Conservation (phyloP, 2,329 filamentous ascomycete genomes). For the Onygena corvina region DNA sequence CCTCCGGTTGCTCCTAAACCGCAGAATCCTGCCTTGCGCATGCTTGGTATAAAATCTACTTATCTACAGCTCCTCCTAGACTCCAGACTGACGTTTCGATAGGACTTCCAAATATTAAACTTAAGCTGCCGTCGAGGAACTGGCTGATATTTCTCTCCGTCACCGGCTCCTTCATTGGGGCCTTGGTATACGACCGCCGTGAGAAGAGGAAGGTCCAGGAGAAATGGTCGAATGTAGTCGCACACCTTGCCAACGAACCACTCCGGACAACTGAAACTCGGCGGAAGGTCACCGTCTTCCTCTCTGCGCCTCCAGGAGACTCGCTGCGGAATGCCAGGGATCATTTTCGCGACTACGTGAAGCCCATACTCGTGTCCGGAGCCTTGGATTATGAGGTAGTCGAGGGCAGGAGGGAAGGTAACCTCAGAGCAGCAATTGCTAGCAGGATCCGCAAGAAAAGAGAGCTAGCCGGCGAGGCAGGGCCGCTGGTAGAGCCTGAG, state of each 20-base stretch:
- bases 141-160: constrained; percentile 92
- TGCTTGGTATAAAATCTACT: constrained; percentile 14
- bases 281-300: constrained; percentile 72
- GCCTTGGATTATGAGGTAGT: constrained; percentile 94
- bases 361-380: constrained; percentile 78
- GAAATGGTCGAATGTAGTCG: constrained; percentile 76
- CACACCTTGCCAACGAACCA: constrained; percentile 67
- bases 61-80: background rate
- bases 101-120: constrained; percentile 73
- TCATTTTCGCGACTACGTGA: constrained; percentile 91
- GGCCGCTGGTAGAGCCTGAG: constrained; percentile 25
- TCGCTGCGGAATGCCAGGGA: constrained; percentile 74
- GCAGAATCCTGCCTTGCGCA: constrained; percentile 17
- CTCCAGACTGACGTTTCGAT: constrained; percentile 8
- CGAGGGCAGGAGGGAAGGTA: constrained; percentile 83
- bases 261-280: constrained; percentile 62
- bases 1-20: constrained; percentile 14
- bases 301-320: constrained; percentile 78
- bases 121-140: constrained; percentile 82
- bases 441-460: constrained; percentile 64
- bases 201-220: constrained; percentile 75
- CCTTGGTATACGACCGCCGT: constrained; percentile 81
- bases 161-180: constrained; percentile 62
- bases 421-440: constrained; percentile 74
- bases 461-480: constrained; percentile 48